Base-by-base conservation (phyloP, 2,329 filamentous ascomycete genomes). In the Cladosporium sphaerospermum region DNA sequence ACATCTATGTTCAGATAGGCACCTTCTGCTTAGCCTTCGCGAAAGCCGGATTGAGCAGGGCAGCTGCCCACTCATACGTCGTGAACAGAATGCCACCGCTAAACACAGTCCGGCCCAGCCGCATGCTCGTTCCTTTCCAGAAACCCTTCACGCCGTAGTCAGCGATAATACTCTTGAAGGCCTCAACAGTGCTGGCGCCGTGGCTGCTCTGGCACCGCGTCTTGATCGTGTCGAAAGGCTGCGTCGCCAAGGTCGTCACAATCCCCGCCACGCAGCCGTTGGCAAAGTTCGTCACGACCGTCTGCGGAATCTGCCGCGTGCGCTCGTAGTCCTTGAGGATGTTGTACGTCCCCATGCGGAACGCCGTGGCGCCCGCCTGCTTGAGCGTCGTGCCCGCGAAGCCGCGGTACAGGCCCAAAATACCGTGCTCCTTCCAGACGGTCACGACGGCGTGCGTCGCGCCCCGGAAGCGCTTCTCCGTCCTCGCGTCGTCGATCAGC, bases 51-150 rank as follows among this genome's bases (percentile, higher is more conserved):
- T 72, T 70, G 34, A 81, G 68, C 14, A 81, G 54, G 23, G 73
- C 71, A 0, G 76, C 74, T 11, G 79, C 74, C 55, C 79, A 76
- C 62, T 85, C 82, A 61, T 84, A 84, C 2, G 78, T 77, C 2
- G 80, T 82, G 57, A 85, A 84, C 1, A 85, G 67, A 54, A 85
- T 84, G 0, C 83, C 83, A n/a, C 83, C 84, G 58, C 80, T 82
- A 42, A 86, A 75, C 1, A 86, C 74, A 3, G 83, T 76, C 56
- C 84, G 67, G 0, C 83, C 82, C 19, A 87, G 62, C 53, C 84
- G 73, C 84, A 87, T 86, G 0, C 81, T 80, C 33, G 82, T 86
- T 0, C 84, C 84, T 54, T 78, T 80, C 83, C 83, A 87, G 56
- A 86, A 81, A 0, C 78, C 83, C 37, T 71, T 73, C 2, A 85